Base-by-base conservation (phyloP, 2,329 filamentous ascomycete species). In the Scorias spongiosa region DNA sequence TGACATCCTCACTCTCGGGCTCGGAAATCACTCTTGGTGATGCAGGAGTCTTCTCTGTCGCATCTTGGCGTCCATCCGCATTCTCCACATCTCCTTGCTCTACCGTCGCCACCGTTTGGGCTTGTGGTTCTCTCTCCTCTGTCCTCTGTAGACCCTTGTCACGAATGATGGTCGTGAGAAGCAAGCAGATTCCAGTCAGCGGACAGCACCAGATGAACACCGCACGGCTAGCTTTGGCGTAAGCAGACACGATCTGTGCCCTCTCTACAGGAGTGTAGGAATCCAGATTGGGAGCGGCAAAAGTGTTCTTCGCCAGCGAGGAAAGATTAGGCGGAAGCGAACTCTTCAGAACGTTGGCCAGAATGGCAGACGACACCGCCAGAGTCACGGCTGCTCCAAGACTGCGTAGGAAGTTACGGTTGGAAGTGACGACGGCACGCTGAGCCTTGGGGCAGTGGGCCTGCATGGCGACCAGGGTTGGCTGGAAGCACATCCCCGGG, bases 351-450 rank as follows among this genome's bases (percentile, higher is more conserved):
- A 57, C 51, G 30, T 54, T 62, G 9, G 50, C 42, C 11, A 72
- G 57, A 2, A 78, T 60, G 2, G 73, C 72, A 1, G 73, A 74
- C 0, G 71, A 74, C 8, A 78, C 61, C 0, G 74, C 75, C 0
- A 81, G 66, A 0, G 76, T 76, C 11, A 70, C 65, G 1, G 75
- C 66, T 18, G 75, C 76, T 9, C 78, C 76, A 2, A 75, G 61
- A 40, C 69, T 72, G 7, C 78, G 70, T 47, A 79, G 66, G 54
- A 80, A 80, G 50, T 81, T 81, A 1, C 77, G 67, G 42, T 72
- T 71, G 2, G 73, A 75, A 30, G 78, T 80, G 15, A 78, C 70
- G 1, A 80, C 71, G 1, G 78, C 77, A 15, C 77, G 67, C 38
- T 79, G 70, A 0, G 68, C 60, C 53, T 75, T 75, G 1, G 66